Percentiles rank a stretch among this genome's conserved stretches.
These are phyloP conservation scores for Diaporthe sp. DNA, from an alignment of 2,329 filamentous ascomycete species.

Conservation along the genomic window DNA sequence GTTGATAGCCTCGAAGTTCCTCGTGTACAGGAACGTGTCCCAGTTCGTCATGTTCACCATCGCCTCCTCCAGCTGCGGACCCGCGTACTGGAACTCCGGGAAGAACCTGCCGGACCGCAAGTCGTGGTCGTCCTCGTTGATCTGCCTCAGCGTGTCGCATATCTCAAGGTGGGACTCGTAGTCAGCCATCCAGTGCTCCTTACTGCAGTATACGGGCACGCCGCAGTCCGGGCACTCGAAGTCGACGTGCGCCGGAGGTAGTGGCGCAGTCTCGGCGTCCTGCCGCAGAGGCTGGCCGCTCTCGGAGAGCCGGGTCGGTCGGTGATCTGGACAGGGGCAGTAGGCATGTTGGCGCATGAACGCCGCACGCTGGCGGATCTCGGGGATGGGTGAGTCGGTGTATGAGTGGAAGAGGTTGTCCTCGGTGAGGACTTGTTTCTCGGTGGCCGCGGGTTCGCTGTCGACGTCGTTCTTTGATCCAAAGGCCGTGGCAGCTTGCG, in stretches of 20 bases:
- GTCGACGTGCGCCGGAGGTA: conserved; percentile 84
- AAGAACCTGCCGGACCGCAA: conserved; percentile 91
- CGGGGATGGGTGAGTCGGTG: conserved; percentile 87
- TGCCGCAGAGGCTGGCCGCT: conserved; percentile 72
- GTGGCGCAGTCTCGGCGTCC: conserved; percentile 60
- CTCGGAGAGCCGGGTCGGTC: conserved; percentile 79
- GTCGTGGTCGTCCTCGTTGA: conserved; percentile 99
- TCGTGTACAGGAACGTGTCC: conserved; percentile 96
- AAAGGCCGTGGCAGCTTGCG: conserved; percentile 37
- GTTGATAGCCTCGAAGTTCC: conserved; percentile 92
- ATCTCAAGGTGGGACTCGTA: conserved; percentile 94
- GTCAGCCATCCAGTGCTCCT: conserved; percentile 96
- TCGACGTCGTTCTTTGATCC: conserved; percentile 8
- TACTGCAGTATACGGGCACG: conserved; percentile 91
- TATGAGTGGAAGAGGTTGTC: conserved; percentile 96
- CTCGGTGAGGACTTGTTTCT: conserved; percentile 65
- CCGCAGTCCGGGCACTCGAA: conserved; percentile 98
- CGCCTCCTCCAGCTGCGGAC: conserved; percentile 90
- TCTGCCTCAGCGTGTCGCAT: conserved; percentile 90
- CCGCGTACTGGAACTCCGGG: conserved; percentile 93
- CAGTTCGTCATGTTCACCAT: conserved; percentile 98
- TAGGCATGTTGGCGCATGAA: conserved; percentile 95
- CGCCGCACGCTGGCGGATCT: conserved; percentile 88
- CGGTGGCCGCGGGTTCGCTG: conserved; percentile 5
- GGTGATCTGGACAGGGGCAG: conserved; percentile 92